Base-by-base conservation (phyloP, 345 rosid genomes). In the Gossypium thurberi region DNA sequence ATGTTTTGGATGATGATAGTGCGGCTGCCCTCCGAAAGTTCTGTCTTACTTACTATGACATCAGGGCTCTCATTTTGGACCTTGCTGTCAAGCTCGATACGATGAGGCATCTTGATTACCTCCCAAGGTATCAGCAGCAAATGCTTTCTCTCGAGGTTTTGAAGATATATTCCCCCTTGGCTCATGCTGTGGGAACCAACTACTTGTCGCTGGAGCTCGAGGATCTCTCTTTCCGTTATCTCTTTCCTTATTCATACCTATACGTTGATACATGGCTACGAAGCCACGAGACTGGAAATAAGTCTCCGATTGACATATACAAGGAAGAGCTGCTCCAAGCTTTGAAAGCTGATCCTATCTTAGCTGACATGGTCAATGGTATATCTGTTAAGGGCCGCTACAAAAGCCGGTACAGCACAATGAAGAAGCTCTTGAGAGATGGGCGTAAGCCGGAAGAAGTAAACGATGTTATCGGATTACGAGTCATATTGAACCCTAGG, bases 361-460 rank as follows among this genome's bases (percentile, higher is more conserved):
- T 94, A 73, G 66, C 74, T 10, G 82, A 75, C 6, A 70, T 90
- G 87, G 90, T 85, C 26, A 89, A 89, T 20, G 87, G 87, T 75
- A 72, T 90, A 28, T 84, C 82, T 21, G 88, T 92, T 48, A 86
- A 84, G 70, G 98, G 97, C 1, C 85, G 97, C 61, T 90, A 88
- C 73, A 94, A 92, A 79, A 94, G 97, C 77, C 84, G 88, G 28
- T 94, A 88, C 74, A 94, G 98, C 71, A 90, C 91, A 69, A 94
- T 94, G 98, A 94, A 92, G 88, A 94, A 94, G 82, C 88, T 94
- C n/a, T 73, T 94, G 64, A 90, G 77, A 76, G 97, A 92, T 44
- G 97, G 97, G 51, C 82, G 95, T 76, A 90, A 88, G 76, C 93
- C 90, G 0, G 97, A 92, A 75, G 91, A 92, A 80, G 95, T 94